Evolutionary conservation across 2,329 filamentous ascomycete genomes (phyloP).

Genomic region (Fusarium stilboides): DNA sequence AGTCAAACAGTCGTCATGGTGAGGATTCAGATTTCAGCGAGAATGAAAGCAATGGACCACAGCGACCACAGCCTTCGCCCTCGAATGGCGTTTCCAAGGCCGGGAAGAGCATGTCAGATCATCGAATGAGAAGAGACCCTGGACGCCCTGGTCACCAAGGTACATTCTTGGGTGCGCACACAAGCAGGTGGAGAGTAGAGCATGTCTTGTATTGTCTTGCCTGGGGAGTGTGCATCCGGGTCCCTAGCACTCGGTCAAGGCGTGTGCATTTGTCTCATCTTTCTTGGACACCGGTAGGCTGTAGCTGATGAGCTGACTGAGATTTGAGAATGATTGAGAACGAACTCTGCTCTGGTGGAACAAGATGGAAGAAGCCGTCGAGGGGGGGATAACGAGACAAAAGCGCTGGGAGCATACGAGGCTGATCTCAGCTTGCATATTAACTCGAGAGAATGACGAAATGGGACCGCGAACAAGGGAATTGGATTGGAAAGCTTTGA

Average conservation of each 20-base stretch:
- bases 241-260: constrained; percentile 3
- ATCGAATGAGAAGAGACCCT: constrained; percentile 37
- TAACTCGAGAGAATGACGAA: not conserved
- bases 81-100: constrained; percentile 26
- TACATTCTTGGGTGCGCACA: constrained; percentile 34
- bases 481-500: not conserved
- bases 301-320: constrained; percentile 4
- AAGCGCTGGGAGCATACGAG: not conserved
- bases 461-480: not conserved
- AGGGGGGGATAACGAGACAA: no score
- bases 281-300: not conserved
- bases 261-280: constrained; percentile 11
- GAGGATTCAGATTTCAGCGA: constrained; percentile 28
- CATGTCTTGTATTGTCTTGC: constrained; percentile 9
- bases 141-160: constrained; percentile 21
- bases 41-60: constrained; percentile 18
- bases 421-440: not conserved
- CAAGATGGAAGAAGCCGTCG: no score
- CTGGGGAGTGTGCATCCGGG: constrained; percentile 9
- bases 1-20: constrained; percentile 37
- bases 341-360: constrained; percentile 3
- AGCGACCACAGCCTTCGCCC: constrained; percentile 21
- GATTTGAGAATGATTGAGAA: constrained; percentile 17
- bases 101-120: constrained; percentile 39
- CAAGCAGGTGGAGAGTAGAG: constrained; percentile 4